These are phyloP conservation scores for Dalbergia cultrata DNA, from an alignment of 306 rosid genomes.

Conservation along the genomic window DNA sequence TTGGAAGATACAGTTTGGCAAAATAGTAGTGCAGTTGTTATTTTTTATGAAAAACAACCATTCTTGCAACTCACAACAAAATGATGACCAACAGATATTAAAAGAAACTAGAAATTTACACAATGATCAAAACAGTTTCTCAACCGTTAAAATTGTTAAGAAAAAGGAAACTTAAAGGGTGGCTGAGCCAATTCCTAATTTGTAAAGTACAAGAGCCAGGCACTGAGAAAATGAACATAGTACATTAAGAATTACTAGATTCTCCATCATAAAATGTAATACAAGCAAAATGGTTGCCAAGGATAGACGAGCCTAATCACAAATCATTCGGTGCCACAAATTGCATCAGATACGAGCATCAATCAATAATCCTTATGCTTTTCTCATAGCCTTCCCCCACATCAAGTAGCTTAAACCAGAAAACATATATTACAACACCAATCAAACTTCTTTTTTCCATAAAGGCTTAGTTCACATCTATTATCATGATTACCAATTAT, in stretches of 20 bases:
- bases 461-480: neutral
- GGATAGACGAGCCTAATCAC: neutral
- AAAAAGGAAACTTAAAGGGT: neutral
- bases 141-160: neutral
- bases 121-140: neutral
- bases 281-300: neutral
- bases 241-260: neutral
- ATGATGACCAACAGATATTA: conserved; percentile 13
- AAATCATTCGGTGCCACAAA: neutral
- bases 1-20: conserved; percentile 4
- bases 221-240: conserved; percentile 8
- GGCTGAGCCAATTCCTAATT: neutral
- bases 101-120: conserved; percentile 2
- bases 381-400: neutral
- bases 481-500: neutral
- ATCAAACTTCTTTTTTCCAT: neutral
- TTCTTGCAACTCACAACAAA: conserved; percentile 34
- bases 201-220: neutral
- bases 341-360: neutral
- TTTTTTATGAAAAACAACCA: conserved; percentile 9
- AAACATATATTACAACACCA: neutral
- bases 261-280: neutral
- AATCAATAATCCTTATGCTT: neutral
- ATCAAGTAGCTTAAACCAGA: conserved; percentile 19
- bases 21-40: neutral